Conservation (phyloP, 306 rosid species). For the Oxytropis ochrocephala region DNA sequence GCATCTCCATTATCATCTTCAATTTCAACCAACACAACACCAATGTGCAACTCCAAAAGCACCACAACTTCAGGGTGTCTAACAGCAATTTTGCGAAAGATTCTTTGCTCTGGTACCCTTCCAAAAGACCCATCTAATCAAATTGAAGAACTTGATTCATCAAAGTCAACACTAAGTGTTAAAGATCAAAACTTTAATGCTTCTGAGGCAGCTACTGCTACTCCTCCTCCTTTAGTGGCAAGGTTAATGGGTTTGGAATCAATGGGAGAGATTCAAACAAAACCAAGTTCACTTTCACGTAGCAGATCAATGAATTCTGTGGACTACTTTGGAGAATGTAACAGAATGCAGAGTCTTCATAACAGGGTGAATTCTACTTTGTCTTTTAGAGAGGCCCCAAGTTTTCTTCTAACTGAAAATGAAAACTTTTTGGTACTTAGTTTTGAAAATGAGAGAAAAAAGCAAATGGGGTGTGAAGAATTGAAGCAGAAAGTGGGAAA, state of each 20-base stretch:
- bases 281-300: constrained; percentile 29
- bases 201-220: neutral
- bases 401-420: constrained; percentile 44
- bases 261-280: constrained; percentile 35
- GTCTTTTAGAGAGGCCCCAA: constrained; percentile 57
- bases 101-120: constrained; percentile 67
- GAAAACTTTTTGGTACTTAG: constrained; percentile 60
- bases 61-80: constrained; percentile 52
- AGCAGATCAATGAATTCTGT: constrained; percentile 59
- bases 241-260: constrained; percentile 87
- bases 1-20: constrained; percentile 32
- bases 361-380: constrained; percentile 42
- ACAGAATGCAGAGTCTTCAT: constrained; percentile 24
- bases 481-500: constrained; percentile 31
- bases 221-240: constrained; percentile 58
- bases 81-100: constrained; percentile 53
- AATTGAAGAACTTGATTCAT: constrained; percentile 27
- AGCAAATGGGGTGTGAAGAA: constrained; percentile 21
- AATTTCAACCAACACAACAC: constrained; percentile 26
- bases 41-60: constrained; percentile 48
- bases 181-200: constrained; percentile 24
- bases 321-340: constrained; percentile 39
- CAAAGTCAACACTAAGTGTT: neutral
- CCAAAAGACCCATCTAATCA: constrained; percentile 72
- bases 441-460: constrained; percentile 44